Percentiles rank a stretch among this genome's conserved stretches.
These are phyloP conservation scores for Brassica nigra DNA, from an alignment of 345 rosid species.

Conservation along the genomic window DNA sequence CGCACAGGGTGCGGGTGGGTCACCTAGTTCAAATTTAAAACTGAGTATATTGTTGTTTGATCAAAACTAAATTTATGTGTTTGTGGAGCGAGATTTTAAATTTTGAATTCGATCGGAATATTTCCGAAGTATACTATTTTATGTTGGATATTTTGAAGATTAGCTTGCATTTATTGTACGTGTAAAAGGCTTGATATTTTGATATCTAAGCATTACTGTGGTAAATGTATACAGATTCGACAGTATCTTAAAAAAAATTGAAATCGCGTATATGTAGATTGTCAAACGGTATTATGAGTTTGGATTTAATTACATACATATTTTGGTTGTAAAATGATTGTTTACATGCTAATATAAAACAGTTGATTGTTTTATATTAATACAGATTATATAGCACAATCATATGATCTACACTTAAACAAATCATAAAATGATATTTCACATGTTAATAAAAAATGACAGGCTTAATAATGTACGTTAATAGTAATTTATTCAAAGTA, in stretches of 20 bases:
- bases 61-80: too few species aligned
- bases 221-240: neutral
- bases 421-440: neutral
- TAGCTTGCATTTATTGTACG: neutral
- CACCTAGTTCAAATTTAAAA: too few species aligned
- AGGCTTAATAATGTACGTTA: too few species aligned
- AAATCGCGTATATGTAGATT: neutral
- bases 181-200: neutral
- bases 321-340: neutral
- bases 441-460: neutral
- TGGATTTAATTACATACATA: too few species aligned
- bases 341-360: neutral
- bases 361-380: too few species aligned
- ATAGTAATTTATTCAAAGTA: too few species aligned
- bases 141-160: neutral
- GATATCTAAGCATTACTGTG: neutral
- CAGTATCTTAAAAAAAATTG: too few species aligned
- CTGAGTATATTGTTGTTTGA: too few species aligned
- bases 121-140: too few species aligned
- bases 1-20: too few species aligned
- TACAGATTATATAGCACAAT: neutral
- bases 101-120: too few species aligned
- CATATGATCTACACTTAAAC: neutral
- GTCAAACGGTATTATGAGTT: neutral
- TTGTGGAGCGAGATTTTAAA: too few species aligned